Evolutionary conservation across 495 filamentous ascomycete species (phyloP), one percentile per base, ranked within the genome.

Genomic region (Amniculicola lignicola): DNA sequence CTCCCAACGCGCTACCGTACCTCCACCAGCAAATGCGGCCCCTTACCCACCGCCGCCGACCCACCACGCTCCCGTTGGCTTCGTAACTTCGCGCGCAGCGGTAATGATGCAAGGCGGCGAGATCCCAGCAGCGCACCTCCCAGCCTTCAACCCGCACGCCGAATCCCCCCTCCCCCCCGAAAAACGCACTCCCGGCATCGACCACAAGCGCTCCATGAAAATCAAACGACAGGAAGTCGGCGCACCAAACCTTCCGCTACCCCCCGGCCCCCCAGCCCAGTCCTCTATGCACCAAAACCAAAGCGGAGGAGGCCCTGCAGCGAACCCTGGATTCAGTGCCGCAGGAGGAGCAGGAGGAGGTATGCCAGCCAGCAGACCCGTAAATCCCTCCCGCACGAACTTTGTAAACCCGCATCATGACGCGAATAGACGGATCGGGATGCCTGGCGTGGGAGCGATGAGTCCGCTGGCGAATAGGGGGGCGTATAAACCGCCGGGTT

Each of bases 141-240:
- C 80, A 3, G 73, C 75, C 42, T 96, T 95, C 70, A 88, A 96
- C 65, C 89, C 89, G 2, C 81, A 85, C 50, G 77, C 82, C 3
- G 89, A 95, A 59, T 90, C 86, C 56, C 88, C 90, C 0, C 90
- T 88, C 0, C 92, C 95, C 15, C 50, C 47, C 16, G 58, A 61
- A 54, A 84, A 88, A 25, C 90, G 92, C 64, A 95, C 91, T 2
- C 84, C 86, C 0, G 90, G 90, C n/a, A 78, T 96, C 40, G 89
- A 95, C 59, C 88, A 93, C 61, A 82, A 73, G 22, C 85, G 81
- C 48, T 86, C 81, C 23, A 80, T 82, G 29, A 85, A 88, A 0
- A 74, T 94, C 0, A 74, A 72, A 2, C 79, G 70, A 41, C 70
- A 67, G 16, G 66, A 71, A 2, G 60, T 79, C 45, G 73, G 75